Base-by-base conservation (phyloP, 2,329 filamentous ascomycete genomes). In the Pezicula carpinea region DNA sequence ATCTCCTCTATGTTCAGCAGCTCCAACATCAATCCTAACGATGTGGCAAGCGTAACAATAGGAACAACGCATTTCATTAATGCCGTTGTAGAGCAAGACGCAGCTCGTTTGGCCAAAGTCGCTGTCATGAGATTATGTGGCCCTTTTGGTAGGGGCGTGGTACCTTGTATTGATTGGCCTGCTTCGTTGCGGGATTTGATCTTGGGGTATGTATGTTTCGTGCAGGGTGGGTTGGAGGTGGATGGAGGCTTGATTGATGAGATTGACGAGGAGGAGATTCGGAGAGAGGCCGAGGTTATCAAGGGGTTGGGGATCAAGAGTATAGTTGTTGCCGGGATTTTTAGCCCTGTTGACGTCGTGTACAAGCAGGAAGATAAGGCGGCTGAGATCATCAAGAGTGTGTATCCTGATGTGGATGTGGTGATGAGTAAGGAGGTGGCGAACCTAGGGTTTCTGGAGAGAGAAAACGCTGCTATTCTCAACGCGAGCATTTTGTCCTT, bases 391-490 rank as follows among this genome's bases (percentile, higher is more conserved):
- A 44, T 56, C 18, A 45, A 31, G 19, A 18, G 19, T 4, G 17
- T 42, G 6, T 40, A 43, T 22, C 50, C 48, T 13, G 48, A 50
- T 21, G 43, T 39, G 1, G 48, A 53, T 44, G 66, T 80, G 3
- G 73, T 79, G 3, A 69, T 69, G 43, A 76, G 75, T 8, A 71
- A 71, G 42, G 72, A 76, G 13, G 73, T 79, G 2, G 76, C 74
- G 13, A 78, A 71, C 51, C 61, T 54, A 4, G 54, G 52, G 3
- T 54, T 80, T 43, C 61, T 81, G 5, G 79, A 81, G 59, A 67
- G 80, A 31, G 80, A 83, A 59, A 83, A 83, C 51, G 79, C 80
- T 0, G 73, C 78, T 0, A 79, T 83, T 15, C 66, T 84, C 13
- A 83, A 84, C 51, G 80, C 79, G 0, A 71, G 78, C 0, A 82